phyloP scores from a whole-genome alignment of 257 asterid genomes.

The Salvia splendens region DNA sequence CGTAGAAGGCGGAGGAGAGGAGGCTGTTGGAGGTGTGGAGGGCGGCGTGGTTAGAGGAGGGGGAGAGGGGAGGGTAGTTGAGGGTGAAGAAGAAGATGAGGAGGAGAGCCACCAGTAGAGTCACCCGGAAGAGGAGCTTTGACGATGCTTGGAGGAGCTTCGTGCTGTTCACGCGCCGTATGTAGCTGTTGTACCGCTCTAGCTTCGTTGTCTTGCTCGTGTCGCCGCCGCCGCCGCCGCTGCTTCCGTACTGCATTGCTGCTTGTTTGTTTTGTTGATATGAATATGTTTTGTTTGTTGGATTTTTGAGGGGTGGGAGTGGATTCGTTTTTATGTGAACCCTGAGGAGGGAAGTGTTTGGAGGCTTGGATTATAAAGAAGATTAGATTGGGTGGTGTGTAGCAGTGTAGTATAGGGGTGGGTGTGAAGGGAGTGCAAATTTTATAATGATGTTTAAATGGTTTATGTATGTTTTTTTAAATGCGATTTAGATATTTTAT shows the following conservation, averaged over 20 bases:
- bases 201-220: constrained; percentile 66
- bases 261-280: too few species aligned
- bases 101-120: constrained; percentile 73
- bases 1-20: constrained; percentile 74
- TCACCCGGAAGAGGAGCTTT: constrained; percentile 81
- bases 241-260: constrained; percentile 43
- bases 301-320: constrained; percentile 2
- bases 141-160: constrained; percentile 82
- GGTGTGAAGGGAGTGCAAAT: background rate
- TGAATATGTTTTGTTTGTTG: background rate
- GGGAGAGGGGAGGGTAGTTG: constrained; percentile 63
- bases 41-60: constrained; percentile 32
- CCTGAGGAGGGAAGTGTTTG: constrained; percentile 46
- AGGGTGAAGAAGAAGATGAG: constrained; percentile 79
- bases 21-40: constrained; percentile 54
- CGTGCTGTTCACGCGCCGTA: constrained; percentile 73
- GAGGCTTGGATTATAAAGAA: constrained; percentile 52
- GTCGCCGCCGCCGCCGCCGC: constrained; percentile 40
- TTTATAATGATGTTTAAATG: too few species aligned
- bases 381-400: background rate
- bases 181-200: constrained; percentile 76
- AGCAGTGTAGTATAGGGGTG: too few species aligned
- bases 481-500: too few species aligned
- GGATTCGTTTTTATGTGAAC: constrained; percentile 22
- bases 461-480: too few species aligned